Conservation (phyloP, 805 yeast species). For the Tetrapisispora iriomotensis region DNA sequence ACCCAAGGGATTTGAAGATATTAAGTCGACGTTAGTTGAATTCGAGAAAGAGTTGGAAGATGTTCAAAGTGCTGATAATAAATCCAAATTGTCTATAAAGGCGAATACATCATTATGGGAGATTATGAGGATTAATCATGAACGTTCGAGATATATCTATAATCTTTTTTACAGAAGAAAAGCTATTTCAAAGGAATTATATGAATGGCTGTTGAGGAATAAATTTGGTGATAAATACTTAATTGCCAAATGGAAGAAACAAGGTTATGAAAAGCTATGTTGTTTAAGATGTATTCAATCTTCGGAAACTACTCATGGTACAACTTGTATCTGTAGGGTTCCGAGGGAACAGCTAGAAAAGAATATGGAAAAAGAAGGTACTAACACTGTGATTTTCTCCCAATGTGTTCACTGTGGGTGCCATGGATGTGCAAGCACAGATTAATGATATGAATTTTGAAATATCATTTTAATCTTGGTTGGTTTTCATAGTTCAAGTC, state of each 20-base stretch:
- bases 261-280: constrained; percentile 80
- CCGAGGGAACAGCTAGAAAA: constrained; percentile 47
- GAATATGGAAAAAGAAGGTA: constrained; percentile 18
- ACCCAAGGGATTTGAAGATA: constrained; percentile 65
- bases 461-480: too few species aligned
- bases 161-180: constrained; percentile 63
- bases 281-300: constrained; percentile 69
- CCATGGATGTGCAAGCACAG: constrained; percentile 71
- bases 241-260: constrained; percentile 77
- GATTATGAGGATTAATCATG: constrained; percentile 60
- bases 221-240: constrained; percentile 57
- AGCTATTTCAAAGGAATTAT: constrained; percentile 55
- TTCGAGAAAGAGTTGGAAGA: constrained; percentile 51
- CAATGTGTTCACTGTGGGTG: constrained; percentile 81
- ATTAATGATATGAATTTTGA: constrained; percentile 28
- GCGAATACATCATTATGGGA: constrained; percentile 59
- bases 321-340: constrained; percentile 78
- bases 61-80: constrained; percentile 31
- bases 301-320: constrained; percentile 50
- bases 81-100: constrained; percentile 36
- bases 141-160: constrained; percentile 65
- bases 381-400: constrained; percentile 28
- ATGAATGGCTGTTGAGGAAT: constrained; percentile 62
- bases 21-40: constrained; percentile 55
- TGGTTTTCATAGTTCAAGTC: too few species aligned